Evolutionary conservation across 192 early-diverging fungal genomes (phyloP).

Genomic region (Coemansia sp.): DNA sequence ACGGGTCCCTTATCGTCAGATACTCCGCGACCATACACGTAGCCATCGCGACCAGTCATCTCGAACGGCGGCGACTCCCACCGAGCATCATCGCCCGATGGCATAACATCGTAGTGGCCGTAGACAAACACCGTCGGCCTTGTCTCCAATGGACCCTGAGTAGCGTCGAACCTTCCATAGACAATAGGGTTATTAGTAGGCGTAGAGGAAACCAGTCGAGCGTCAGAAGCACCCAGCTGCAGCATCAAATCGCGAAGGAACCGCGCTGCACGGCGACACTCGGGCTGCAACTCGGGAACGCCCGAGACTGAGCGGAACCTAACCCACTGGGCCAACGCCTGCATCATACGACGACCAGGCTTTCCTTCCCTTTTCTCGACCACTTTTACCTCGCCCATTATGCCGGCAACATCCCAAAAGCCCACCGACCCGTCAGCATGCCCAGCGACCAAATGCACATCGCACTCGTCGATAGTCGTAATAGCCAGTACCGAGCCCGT

Average conservation of each 20-base stretch:
- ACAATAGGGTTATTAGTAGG: conserved; percentile 71
- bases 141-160: conserved; percentile 20
- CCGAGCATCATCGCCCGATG: conserved; percentile 63
- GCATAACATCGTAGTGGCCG: conserved; percentile 84
- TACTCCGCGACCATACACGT: conserved; percentile 76
- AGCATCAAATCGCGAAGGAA: conserved; percentile 68
- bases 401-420: conserved; percentile 59
- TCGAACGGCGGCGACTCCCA: conserved; percentile 72
- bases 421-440: conserved; percentile 63
- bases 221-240: conserved; percentile 67
- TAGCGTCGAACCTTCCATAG: conserved; percentile 62
- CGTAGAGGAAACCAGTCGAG: conserved; percentile 62
- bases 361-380: not conserved
- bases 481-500: conserved; percentile 63
- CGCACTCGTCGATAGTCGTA: conserved; percentile 11
- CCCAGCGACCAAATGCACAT: conserved; percentile 61
- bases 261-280: conserved; percentile 73
- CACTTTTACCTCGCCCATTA: not conserved
- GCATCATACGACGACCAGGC: conserved; percentile 54
- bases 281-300: conserved; percentile 66
- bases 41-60: conserved; percentile 68
- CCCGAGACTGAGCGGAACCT: conserved; percentile 70
- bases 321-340: conserved; percentile 72
- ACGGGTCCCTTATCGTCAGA: conserved; percentile 86
- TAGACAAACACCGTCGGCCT: conserved; percentile 68